Evolutionary conservation across 2,329 filamentous ascomycete genomes (phyloP), one percentile per base, ranked within the genome.

Genomic region (Boeremia exigua): DNA sequence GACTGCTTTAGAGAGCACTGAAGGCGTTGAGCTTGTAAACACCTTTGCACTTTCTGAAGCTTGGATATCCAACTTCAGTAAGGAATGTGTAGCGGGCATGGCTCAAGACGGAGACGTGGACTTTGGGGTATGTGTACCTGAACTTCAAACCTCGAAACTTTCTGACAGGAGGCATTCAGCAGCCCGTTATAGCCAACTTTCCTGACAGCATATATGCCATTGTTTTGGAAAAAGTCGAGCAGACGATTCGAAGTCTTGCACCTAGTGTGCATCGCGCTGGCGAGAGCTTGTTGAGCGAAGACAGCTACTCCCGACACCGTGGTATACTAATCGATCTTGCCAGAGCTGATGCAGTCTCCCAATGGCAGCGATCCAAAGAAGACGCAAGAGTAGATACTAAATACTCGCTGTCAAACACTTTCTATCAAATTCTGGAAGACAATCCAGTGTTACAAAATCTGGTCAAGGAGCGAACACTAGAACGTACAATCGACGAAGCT

Each of bases 341-440:
- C 10, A 62, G 62, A 19, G 27, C 48, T 12, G 60, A 68, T 29
- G 72, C 72, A 9, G 30, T 34, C 14, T 39, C 47, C 2, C 65
- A 72, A 39, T 74, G 68, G 69, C 44, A 66, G n/a, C 42, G 45
- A 12, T 47, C 68, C 7, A 63, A 62, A 39, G 60, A 64, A n/a
- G 45, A 52, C 9, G 48, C 60, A 10, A 61, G 54, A 4, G 60
- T 59, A 28, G 68, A 73, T 4, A 30, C 65, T 3, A 69, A 67
- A 40, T 72, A 68, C 46, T 65, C 57, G 8, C 48, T 67, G 2
- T 45, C 62, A 15, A 63, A 60, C 14, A 54, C 72, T 11, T 33
- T 61, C 15, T 43, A 28, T 14, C 29, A 51, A 3, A 45, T 68
- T 9, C 49, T 59, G 0, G 36, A 42, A 9, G 37, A 56, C 11